Conservation (phyloP, 257 asterid genomes). For the Lavandula angustifolia region DNA sequence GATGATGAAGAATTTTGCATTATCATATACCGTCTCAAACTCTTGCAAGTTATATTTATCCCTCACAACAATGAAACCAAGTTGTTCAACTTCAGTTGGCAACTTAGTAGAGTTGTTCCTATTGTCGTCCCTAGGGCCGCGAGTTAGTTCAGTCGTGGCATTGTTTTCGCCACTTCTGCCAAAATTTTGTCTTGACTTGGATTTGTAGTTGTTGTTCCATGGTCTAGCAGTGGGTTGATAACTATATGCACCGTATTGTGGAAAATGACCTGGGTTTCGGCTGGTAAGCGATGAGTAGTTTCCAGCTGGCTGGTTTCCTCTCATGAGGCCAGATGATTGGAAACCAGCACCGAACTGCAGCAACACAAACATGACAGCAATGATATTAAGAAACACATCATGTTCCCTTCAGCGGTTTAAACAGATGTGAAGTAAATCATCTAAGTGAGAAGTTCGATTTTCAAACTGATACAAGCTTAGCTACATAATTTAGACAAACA, state of each 20-base stretch:
- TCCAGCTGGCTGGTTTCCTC: conserved; percentile 49
- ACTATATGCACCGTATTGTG: conserved; percentile 47
- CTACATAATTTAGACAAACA: background rate
- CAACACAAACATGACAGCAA: conserved; percentile 3
- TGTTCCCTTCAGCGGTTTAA: background rate
- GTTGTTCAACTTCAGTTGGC: conserved; percentile 47
- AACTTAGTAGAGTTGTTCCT: conserved; percentile 36
- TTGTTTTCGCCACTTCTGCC: conserved; percentile 56
- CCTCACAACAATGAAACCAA: conserved; percentile 39
- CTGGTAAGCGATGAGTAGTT: conserved; percentile 46
- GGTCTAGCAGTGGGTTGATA: conserved; percentile 45
- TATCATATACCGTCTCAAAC: conserved; percentile 54
- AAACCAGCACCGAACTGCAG: conserved; percentile 60
- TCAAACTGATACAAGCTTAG: background rate
- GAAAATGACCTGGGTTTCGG: conserved; percentile 44
- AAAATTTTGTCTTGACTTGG: conserved; percentile 44
- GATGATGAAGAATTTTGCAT: conserved; percentile 75
- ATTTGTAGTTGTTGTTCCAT: conserved; percentile 54
- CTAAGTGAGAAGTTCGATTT: background rate
- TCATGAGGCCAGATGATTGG: conserved; percentile 45
- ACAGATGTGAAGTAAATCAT: background rate
- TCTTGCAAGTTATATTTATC: conserved; percentile 57
- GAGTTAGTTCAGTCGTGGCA: conserved; percentile 56
- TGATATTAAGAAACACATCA: background rate
- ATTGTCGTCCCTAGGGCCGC: conserved; percentile 75